Conservation (phyloP, 495 filamentous ascomycete genomes). For the Hypoxylon trugodes region DNA sequence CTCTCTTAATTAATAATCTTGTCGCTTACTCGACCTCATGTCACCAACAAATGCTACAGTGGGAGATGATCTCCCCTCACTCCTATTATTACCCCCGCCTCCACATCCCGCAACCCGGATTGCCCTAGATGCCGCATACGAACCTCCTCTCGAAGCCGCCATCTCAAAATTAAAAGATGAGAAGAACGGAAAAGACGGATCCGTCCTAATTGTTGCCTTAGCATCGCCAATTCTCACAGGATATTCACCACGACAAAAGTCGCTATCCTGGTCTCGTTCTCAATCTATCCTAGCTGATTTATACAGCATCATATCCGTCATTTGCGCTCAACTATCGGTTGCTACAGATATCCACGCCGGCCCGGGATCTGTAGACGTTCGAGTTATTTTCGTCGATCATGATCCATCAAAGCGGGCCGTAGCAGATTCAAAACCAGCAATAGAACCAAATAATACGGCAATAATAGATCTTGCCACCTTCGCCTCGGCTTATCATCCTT, state of each 20-base stretch:
- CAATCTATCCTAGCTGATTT: constrained; percentile 77
- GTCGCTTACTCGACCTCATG: not conserved
- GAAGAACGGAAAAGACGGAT: constrained; percentile 38
- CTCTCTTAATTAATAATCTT: too few relatives aligned
- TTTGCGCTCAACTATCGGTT: constrained; percentile 67
- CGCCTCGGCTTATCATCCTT: constrained; percentile 68
- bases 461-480: constrained; percentile 73
- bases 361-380: constrained; percentile 77
- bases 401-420: constrained; percentile 49
- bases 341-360: constrained; percentile 67
- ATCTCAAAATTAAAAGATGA: constrained; percentile 54
- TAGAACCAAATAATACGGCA: constrained; percentile 56
- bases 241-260: constrained; percentile 56
- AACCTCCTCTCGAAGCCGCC: constrained; percentile 58
- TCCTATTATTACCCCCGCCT: constrained; percentile 66
- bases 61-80: constrained; percentile 49
- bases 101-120: constrained; percentile 56
- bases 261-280: constrained; percentile 63
- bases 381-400: constrained; percentile 76
- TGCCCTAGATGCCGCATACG: constrained; percentile 64
- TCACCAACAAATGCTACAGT: not conserved
- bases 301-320: constrained; percentile 77
- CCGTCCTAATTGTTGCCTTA: constrained; percentile 63
- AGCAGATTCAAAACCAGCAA: constrained; percentile 40
- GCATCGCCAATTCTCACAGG: constrained; percentile 61